Evolutionary conservation across 179 eudicot species (phyloP), one percentile per base, ranked within the genome.

Genomic region (Nepenthes alata): DNA sequence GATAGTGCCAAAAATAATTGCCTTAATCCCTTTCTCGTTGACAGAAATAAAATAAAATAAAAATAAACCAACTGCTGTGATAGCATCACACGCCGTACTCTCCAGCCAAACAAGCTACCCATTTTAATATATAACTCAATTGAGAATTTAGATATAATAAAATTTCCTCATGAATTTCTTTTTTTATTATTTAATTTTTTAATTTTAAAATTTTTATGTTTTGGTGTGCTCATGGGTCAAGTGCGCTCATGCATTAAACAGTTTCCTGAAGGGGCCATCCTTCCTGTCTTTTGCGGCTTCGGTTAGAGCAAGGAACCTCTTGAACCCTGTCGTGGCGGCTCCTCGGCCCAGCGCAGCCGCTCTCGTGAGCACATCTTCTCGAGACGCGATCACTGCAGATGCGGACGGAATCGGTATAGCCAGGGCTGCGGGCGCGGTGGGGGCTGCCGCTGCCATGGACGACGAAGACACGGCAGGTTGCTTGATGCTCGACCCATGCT

Each of bases 291-390:
- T 89, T 35, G 93, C 95, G 53, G 98, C 91, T 75, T 93, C 98
- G 2, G 98, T 93, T 58, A 93, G 70, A 41, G 96, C 96, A 53
- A 89, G 95, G 75, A 93, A 85, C 74, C 90, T 71, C 78, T 87
- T 87, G 76, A 93, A 89, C 14, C 96, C 96, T 0, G 95, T 93
- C 13, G 96, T 86, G 15, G 96, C 95, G 2, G 96, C 96, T 55
- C 96, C 98, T 72, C 96, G 80, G 6, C 98, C 98, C 2, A 93
- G 85, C 2, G 98, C 98, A 11, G 98, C 96, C 44, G 96, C 98
- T 70, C 98, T 81, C 6, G 96, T 83, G 3, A 93, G 85, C 59
- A 93, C 90, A 39, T 93, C 98, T 70, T 93, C 98, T 63, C 91
- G 77, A 41, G 95, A 85, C 16, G 82, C 80, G 7, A 75, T 70